Percentiles rank a stretch among this genome's conserved stretches.
Conservation (phyloP, 2,329 filamentous ascomycete species). For the Paradendryphiella salina region DNA sequence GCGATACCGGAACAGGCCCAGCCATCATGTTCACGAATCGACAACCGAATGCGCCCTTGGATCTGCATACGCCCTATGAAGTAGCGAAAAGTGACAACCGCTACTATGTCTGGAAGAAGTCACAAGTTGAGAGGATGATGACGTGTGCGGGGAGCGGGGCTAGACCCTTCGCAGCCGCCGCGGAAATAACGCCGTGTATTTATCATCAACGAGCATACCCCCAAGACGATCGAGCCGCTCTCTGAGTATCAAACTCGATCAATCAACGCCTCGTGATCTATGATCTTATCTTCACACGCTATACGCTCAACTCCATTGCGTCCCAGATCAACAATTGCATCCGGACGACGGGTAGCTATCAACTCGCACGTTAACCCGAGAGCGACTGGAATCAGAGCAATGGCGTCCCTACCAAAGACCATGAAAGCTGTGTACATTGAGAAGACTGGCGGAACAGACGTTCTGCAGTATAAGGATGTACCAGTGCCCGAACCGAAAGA, state of each 20-base stretch:
- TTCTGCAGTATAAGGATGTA: constrained; percentile 71
- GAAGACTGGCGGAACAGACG: constrained; percentile 71
- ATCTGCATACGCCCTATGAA: background rate
- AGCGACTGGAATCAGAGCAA: constrained; percentile 29
- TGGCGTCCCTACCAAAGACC: constrained; percentile 62
- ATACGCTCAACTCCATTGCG: constrained; percentile 13
- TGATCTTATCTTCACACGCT: constrained; percentile 22
- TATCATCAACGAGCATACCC: constrained; percentile 8
- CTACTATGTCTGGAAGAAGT: background rate
- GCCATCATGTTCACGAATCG: background rate
- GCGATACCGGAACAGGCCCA: background rate
- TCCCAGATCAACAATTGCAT: constrained; percentile 16
- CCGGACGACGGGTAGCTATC: constrained; percentile 24
- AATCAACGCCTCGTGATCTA: constrained; percentile 5
- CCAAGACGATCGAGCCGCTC: background rate
- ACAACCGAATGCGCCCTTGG: background rate
- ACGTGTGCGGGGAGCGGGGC: constrained; percentile 15
- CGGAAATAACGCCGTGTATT: constrained; percentile 12
- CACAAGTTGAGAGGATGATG: constrained; percentile 2
- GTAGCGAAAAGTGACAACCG: background rate
- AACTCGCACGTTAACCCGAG: constrained; percentile 22
- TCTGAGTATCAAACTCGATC: background rate
- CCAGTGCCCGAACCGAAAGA: constrained; percentile 69
- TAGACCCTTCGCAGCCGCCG: background rate
- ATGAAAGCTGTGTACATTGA: constrained; percentile 76